Evolutionary conservation across 2,329 filamentous ascomycete genomes (phyloP), one percentile per base, ranked within the genome.

Genomic region (Fusarium domesticum): DNA sequence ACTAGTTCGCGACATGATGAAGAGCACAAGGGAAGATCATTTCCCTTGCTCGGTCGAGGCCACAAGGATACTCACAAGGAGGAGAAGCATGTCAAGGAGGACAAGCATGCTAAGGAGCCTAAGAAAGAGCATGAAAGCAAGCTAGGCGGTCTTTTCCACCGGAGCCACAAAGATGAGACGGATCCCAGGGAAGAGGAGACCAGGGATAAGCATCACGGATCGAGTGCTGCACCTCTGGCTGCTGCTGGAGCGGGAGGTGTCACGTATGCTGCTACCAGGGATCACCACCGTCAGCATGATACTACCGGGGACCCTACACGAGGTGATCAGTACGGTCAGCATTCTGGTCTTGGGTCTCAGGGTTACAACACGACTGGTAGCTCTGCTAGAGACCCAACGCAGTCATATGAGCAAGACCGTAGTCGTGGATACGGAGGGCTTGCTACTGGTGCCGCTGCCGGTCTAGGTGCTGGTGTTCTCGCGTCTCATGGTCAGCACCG

Each of bases 231-330:
- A 8, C 45, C 53, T 25, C 50, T 48, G 6, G 50, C 46, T 3
- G 51, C 54, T 17, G 53, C 50, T 7, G 50, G 43, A 18, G 54
- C 43, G 14, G 45, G 48, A 19, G 39, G 16, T 18, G 39, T 50
- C 14, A 35, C 44, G 0, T 50, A 47, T 23, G 32, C 53, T 36
- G 53, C 53, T 16, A 41, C 47, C 1, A 17, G 33, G 10, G 53
- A 47, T 14, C 39, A 37, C 2, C 15, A 47, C 1, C 47, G 47
- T 12, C 39, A 37, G 2, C 17, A 47, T 1, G 50, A 49, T 6
- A n/a, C n/a, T n/a, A n/a, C n/a, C n/a, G n/a, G n/a, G n/a, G n/a
- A n/a, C n/a, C n/a, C n/a, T n/a, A n/a, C n/a, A n/a, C n/a, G n/a
- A n/a, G n/a, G n/a, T n/a, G n/a, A n/a, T n/a, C n/a, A 28, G 4